Base-by-base conservation (phyloP, 495 filamentous ascomycete species). In the Podospora bellae-mahoneyi region DNA sequence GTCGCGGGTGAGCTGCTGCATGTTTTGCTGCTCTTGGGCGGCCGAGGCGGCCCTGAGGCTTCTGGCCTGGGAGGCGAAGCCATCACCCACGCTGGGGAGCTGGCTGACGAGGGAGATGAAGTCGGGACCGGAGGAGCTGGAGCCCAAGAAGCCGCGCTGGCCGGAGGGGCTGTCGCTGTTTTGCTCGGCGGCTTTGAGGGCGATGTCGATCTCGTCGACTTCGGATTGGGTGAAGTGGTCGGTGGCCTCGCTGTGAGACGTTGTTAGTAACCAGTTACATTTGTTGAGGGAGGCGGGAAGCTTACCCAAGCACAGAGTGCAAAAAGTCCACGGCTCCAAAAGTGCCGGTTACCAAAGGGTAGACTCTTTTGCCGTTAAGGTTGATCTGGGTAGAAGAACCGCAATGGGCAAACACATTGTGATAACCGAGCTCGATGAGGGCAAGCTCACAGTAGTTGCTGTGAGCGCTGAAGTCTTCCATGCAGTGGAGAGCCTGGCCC, bases 151-250 rank as follows among this genome's bases (percentile, higher is more conserved):
- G 2, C 84, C 85, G 28, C 82, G 69, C 54, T 65, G 78, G 19
- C 86, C 75, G 15, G 68, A 58, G 15, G 68, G 56, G 18, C 32
- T 20, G 54, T 68, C 69, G 68, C 62, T 72, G n/a, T 63, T 53
- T 56, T 81, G 70, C 60, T 87, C 83, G 18, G 83, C 83, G 65
- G 81, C 82, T 74, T 85, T 81, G 28, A 99, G 86, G 9, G 89
- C 91, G 32, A 84, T 78, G 72, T 97, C 89, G 75, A 97, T 87
- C 75, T 98, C 89, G 59, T 97, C 92, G 62, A 99, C 88, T 78
- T 99, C 95, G 18, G 91, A 91, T 75, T 98, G 95, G 4, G 94
- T 94, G 78, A 99, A 93, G 74, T 97, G 93, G 74, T 99, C 95
- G 20, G 88, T 96, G 26, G 93, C 94, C 76, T 99, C 95, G 48